Conservation (phyloP, 148 eudicot genomes). For the Salicornia ramosissima region DNA sequence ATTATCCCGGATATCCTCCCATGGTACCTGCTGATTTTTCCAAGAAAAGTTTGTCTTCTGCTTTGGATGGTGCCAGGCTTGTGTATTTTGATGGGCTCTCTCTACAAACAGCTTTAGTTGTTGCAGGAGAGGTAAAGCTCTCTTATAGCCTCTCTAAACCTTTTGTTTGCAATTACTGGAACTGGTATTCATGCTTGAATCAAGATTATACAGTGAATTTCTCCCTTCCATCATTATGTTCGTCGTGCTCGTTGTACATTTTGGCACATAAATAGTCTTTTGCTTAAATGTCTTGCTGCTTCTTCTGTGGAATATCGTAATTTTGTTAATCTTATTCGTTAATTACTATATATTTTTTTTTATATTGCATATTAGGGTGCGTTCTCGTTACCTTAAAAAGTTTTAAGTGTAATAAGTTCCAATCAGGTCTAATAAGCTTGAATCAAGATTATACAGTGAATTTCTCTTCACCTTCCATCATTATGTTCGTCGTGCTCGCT, state of each 20-base stretch:
- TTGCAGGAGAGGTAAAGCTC: constrained; percentile 60
- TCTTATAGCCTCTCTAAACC: background rate
- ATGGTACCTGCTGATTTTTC: constrained; percentile 71
- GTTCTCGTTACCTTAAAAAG: too few species aligned
- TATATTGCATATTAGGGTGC: too few species aligned
- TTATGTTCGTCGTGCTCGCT: background rate
- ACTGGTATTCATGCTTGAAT: background rate
- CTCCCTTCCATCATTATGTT: background rate
- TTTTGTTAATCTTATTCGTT: background rate
- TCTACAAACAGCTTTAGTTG: constrained; percentile 56
- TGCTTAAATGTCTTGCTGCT: background rate
- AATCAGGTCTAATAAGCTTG: too few species aligned
- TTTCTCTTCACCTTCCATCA: background rate
- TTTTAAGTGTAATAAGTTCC: too few species aligned
- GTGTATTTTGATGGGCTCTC: constrained; percentile 77
- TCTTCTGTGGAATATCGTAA: background rate
- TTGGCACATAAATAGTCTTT: background rate
- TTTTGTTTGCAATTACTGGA: background rate
- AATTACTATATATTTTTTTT: too few species aligned
- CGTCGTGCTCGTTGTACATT: background rate
- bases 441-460: background rate
- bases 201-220: too few species aligned
- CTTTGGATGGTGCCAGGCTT: constrained; percentile 54
- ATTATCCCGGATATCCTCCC: constrained; percentile 83
- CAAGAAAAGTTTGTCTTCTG: constrained; percentile 44